phyloP scores from a whole-genome alignment of 768 basidiomycete species.

The Sporobolomyces pararoseus region DNA sequence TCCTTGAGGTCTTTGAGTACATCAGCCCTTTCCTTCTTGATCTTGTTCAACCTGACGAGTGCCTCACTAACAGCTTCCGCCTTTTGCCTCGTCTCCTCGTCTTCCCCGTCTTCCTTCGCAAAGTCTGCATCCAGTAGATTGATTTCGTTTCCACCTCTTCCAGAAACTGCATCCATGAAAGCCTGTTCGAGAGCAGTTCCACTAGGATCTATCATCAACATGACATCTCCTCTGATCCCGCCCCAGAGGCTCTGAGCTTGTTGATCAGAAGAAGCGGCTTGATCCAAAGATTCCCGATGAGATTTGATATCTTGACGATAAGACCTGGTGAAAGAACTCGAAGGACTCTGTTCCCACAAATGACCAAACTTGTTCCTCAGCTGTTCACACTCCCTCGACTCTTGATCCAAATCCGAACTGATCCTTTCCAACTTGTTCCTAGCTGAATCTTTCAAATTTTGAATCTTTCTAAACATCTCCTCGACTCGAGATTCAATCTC shows the following conservation, averaged over 20 bases:
- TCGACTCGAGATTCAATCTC: conserved; percentile 66
- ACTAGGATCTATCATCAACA: conserved; percentile 56
- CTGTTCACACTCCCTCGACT: conserved; percentile 80
- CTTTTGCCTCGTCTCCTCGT: conserved; percentile 60
- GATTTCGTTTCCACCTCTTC: conserved; percentile 50
- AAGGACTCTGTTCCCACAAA: conserved; percentile 79
- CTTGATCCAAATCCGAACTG: conserved; percentile 68
- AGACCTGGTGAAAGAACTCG: conserved; percentile 65
- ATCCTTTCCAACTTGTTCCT: conserved; percentile 62
- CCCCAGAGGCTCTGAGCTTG: conserved; percentile 74
- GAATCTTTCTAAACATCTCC: conserved; percentile 60
- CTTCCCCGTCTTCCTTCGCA: conserved; percentile 42
- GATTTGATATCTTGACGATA: conserved; percentile 74
- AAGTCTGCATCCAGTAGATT: conserved; percentile 72
- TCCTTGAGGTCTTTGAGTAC: conserved; percentile 92
- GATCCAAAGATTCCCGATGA: conserved; percentile 66
- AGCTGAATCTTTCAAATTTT: conserved; percentile 60
- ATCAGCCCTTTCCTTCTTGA: conserved; percentile 76
- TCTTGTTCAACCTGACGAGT: conserved; percentile 71
- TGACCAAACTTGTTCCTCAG: conserved; percentile 71
- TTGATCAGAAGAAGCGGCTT: conserved; percentile 71
- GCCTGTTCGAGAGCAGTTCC: conserved; percentile 53
- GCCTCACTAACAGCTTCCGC: conserved; percentile 75
- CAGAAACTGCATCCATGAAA: conserved; percentile 60
- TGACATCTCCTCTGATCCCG: conserved; percentile 63